A percentile compares a stretch with the other conserved stretches of the same genome.
These are phyloP conservation scores for Diphasiastrum complanatum DNA, from an alignment of 83 land plant species.

Conservation along the genomic window DNA sequence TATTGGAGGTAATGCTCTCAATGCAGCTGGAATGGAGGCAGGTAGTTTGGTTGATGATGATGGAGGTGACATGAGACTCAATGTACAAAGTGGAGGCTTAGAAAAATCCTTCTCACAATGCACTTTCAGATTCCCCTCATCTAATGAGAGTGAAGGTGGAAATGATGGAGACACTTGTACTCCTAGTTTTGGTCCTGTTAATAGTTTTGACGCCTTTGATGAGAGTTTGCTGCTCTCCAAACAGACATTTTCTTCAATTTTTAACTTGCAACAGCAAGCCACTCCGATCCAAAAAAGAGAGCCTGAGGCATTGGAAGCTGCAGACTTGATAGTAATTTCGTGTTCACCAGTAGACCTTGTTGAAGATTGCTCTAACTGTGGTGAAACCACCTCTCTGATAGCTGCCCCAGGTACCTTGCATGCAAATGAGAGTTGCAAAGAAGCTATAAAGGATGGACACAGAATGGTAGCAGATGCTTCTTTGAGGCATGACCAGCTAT, in stretches of 20 bases:
- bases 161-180: constrained; percentile 2
- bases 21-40: too few species aligned
- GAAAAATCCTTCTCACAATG: neutral
- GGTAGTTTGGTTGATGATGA: too few species aligned
- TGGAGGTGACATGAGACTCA: too few species aligned
- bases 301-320: neutral
- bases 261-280: neutral
- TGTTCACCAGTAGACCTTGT: neutral
- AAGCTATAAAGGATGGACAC: too few species aligned
- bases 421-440: too few species aligned
- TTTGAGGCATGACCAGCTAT: too few species aligned
- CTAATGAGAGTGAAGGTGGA: neutral
- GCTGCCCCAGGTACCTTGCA: too few species aligned
- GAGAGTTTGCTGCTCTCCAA: neutral
- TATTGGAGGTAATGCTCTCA: too few species aligned
- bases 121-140: neutral
- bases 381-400: too few species aligned
- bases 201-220: neutral
- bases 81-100: too few species aligned
- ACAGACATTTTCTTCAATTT: neutral
- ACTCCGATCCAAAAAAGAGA: neutral
- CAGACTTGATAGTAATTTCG: neutral
- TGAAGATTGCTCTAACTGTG: neutral
- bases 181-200: constrained; percentile 14
- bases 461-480: too few species aligned